Percentiles rank a stretch among this genome's conserved stretches.
Evolutionary conservation across 345 rosid genomes (phyloP).

Genomic region (Syzygium oleosum): DNA sequence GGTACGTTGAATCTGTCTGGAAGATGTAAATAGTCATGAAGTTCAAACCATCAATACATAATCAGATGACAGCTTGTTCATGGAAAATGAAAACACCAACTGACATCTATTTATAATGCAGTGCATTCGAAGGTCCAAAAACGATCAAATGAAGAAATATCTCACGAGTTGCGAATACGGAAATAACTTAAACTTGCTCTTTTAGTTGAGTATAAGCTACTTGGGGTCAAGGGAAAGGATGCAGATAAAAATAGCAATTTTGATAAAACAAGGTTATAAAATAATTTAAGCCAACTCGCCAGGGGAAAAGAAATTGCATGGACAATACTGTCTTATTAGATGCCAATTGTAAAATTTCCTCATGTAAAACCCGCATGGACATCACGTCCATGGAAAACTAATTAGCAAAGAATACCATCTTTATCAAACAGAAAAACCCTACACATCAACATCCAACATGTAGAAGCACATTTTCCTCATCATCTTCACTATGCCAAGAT

Average conservation of each 20-base stretch:
- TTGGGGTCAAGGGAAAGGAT: not conserved
- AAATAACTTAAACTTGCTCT: not conserved
- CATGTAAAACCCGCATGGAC: not conserved
- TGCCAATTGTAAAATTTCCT: not conserved
- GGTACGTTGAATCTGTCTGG: not conserved
- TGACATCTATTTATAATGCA: not conserved
- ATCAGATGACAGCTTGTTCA: not conserved
- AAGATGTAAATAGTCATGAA: not conserved
- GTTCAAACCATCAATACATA: not conserved
- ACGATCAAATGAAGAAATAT: not conserved
- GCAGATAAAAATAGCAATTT: not conserved
- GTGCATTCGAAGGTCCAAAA: not conserved
- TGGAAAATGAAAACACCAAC: not conserved
- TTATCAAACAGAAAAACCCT: not conserved
- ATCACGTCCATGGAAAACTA: not conserved
- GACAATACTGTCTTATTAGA: not conserved
- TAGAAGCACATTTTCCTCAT: not conserved
- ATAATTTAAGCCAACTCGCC: not conserved
- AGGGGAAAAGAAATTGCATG: not conserved
- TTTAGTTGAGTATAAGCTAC: not conserved
- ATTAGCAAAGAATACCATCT: not conserved
- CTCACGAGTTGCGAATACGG: not conserved
- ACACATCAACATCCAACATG: not conserved
- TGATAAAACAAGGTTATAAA: not conserved
- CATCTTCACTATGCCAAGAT: not conserved